Percentiles rank a stretch among this genome's conserved stretches.
Evolutionary conservation across 352 stramenopile genomes (phyloP).

Genomic region (Globisporangium okanoganense): DNA sequence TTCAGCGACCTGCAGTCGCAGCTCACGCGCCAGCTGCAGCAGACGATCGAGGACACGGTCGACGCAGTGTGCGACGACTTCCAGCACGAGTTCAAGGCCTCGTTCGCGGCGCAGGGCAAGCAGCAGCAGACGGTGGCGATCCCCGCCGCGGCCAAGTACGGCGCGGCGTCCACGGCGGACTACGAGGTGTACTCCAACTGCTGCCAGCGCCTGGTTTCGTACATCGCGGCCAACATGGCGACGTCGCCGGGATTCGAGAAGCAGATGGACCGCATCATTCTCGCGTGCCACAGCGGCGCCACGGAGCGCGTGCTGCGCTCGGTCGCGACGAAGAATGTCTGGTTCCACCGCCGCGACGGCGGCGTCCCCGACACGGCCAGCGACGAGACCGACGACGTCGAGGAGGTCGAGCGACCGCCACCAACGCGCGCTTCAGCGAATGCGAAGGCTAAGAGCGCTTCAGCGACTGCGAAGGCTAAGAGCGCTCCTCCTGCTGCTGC

Average conservation of each 20-base stretch:
- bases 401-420: neutral
- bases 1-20: conserved; percentile 24
- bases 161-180: conserved; percentile 20
- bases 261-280: conserved; percentile 73
- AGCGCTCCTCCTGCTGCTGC: neutral
- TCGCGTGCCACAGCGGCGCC: conserved; percentile 56
- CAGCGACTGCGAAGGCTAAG: neutral
- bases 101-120: neutral
- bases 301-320: conserved; percentile 41
- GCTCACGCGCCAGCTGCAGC: conserved; percentile 39
- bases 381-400: conserved; percentile 11
- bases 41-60: conserved; percentile 47
- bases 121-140: conserved; percentile 16
- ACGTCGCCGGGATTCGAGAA: conserved; percentile 45
- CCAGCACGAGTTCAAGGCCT: conserved; percentile 14
- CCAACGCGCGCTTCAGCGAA: neutral
- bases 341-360: conserved; percentile 33
- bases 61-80: conserved; percentile 46
- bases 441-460: neutral
- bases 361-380: neutral
- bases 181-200: conserved; percentile 59
- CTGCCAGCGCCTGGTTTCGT: conserved; percentile 56
- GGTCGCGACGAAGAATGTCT: conserved; percentile 65
- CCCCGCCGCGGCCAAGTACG: conserved; percentile 11
- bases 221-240: conserved; percentile 62